Evolutionary conservation across 352 stramenopile species (phyloP), one percentile per base, ranked within the genome.

Genomic region (Phytophthora pinifolia): DNA sequence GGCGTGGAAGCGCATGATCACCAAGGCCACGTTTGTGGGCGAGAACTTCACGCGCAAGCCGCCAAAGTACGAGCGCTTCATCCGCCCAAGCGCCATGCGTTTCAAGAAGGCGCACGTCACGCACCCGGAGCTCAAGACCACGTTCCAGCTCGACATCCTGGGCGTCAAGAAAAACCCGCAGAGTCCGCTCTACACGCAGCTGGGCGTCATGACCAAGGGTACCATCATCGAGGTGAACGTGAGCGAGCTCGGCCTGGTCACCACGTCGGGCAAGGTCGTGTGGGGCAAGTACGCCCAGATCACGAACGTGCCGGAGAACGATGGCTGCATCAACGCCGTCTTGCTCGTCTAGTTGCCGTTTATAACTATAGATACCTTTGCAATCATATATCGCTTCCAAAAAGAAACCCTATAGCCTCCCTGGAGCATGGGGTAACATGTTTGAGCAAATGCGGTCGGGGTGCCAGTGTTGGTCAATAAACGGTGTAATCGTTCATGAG

Each of bases 61-160:
- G 54, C 98, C 98, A 65, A 99, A 99, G 73, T 99, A 99, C 79
- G 98, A 99, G 84, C 92, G 97, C 27, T 99, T 99, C 72, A 99
- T 99, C 66, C 94, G 98, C 9, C 98, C 98, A 8, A 98, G 89
- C 25, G 98, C 96, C 63, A 92, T 99, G 67, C 89, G 98, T 49
- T 99, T 99, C 77, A 99, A 99, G 79, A 99, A 99, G 75, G 97
- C 98, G 5, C 98, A 99, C 74, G 97, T 99, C 15, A 99, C 97
- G 12, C 98, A 99, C 87, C 98, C 98, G n/a, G 98, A 99, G 81
- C 86, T 99, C 38, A 98, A 99, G 79, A 98, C 97, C 9, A 99
- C 97, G 12, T 99, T 99, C 79, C 96, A 99, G 79, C 75, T 99
- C 46, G 97, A 99, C 74, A 99, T 99, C 59, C 71, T 99, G 9